Conservation (phyloP, 2,329 filamentous ascomycete genomes). For the Penicillium sp. region DNA sequence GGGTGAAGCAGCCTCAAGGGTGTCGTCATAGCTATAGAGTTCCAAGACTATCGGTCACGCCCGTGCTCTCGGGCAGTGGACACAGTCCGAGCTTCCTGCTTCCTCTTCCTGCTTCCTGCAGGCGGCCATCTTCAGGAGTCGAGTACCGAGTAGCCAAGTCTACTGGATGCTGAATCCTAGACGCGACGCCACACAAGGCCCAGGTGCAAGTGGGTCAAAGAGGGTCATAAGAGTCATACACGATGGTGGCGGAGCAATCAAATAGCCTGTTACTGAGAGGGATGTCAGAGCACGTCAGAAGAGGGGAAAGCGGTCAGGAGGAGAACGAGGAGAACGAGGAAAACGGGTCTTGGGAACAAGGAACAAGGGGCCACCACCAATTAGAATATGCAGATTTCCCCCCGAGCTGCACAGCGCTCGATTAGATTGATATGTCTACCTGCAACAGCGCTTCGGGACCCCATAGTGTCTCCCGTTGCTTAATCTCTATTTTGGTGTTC, state of each 20-base stretch:
- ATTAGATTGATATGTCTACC: too few species aligned
- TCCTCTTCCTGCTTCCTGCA: conserved; percentile 9
- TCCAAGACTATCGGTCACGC: conserved; percentile 11
- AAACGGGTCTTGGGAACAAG: neutral
- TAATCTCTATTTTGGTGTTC: neutral
- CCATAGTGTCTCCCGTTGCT: neutral
- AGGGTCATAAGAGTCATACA: neutral
- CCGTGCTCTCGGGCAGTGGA: conserved; percentile 12
- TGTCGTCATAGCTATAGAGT: conserved; percentile 6
- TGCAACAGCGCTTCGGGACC: neutral
- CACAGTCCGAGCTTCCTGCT: conserved; percentile 10
- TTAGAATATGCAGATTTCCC: neutral
- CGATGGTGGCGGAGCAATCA: conserved; percentile 11
- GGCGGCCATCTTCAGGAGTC: conserved; percentile 11
- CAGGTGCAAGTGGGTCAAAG: conserved; percentile 12
- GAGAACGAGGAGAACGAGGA: neutral
- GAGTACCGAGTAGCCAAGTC: neutral
- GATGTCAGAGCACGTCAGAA: neutral
- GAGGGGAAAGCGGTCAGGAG: conserved; percentile 11
- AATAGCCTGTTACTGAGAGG: neutral
- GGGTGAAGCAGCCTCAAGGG: neutral
- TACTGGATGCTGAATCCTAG: conserved; percentile 14
- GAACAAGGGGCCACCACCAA: neutral
- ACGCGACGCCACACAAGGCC: conserved; percentile 21
- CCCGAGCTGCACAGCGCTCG: neutral